Conservation (phyloP, 2,329 filamentous ascomycete genomes). For the Metarhizium sp. region DNA sequence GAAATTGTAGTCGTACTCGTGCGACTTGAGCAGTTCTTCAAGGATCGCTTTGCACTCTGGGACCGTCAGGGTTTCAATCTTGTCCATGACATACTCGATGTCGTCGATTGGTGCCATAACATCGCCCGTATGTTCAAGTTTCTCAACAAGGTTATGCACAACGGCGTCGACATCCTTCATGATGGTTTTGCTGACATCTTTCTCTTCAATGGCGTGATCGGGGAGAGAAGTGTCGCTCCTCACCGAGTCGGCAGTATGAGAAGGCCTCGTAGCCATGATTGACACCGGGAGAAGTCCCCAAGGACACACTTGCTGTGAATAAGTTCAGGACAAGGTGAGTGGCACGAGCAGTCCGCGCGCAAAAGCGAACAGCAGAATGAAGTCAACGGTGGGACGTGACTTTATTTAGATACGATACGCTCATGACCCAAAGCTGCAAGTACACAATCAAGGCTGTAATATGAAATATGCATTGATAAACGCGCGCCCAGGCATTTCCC, state of each 20-base stretch:
- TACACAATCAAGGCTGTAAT: no score
- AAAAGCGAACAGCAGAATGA: no score
- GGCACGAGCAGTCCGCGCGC: no score
- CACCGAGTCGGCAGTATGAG: background rate
- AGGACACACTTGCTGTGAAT: no score
- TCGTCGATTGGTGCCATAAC: conserved; percentile 14
- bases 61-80: conserved; percentile 12
- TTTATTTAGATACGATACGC: no score
- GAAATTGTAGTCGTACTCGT: conserved; percentile 18
- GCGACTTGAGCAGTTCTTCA: conserved; percentile 10
- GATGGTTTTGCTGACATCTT: background rate
- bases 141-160: conserved; percentile 7
- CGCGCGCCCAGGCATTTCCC: no score
- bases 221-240: background rate
- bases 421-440: no score
- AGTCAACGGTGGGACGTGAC: no score
- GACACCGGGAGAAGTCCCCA: no score
- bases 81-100: conserved; percentile 15
- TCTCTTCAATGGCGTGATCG: background rate
- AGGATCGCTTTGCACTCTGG: conserved; percentile 13
- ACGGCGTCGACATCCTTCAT: conserved; percentile 1
- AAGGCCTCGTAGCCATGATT: background rate
- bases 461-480: no score
- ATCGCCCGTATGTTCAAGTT: conserved; percentile 9
- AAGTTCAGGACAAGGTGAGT: no score